Base-by-base conservation (phyloP, 805 yeast species). In the Yamadazyma akitaensis region DNA sequence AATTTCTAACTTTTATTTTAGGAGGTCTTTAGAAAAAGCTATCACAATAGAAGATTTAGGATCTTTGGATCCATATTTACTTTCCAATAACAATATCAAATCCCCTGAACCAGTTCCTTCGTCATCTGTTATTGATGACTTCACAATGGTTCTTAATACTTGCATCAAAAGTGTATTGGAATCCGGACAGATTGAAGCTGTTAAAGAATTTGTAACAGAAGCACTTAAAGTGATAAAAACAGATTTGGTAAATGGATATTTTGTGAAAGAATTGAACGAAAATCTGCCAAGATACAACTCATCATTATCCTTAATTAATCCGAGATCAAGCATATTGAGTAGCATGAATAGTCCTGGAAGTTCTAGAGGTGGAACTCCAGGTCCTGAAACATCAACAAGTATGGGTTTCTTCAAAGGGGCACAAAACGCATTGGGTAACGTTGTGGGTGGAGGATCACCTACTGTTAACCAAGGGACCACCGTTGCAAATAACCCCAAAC, bases 51-150 rank as follows among this genome's bases (percentile, higher is more conserved):
- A 94, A 61, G 90, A 85, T 54, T 54, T 87, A 16, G 96, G 96
- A 0, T 42, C 61, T 2, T 50, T 70, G 37, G 80, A 80, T 37
- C 56, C 67, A 1, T 64, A 51, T 76, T 46, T 62, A 56, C 31
- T 25, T 7, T 32, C 46, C 4, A 40, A 39, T 12, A 33, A 45
- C 3, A 28, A 50, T 36, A 35, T 61, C 1, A 38, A 53, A 39
- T 59, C 70, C 30, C 80, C 83, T 2, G 82, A 79, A 35, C 82
- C 76, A 26, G 72, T 83, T 5, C 92, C 91, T 2, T 79, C 85
- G 4, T 81, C 95, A 0, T 88, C 97, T 0, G 82, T 88, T 18
- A 81, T 91, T 19, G 99, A 94, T 57, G 99, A 94, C 61, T 68
- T 88, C 30, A 77, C 88, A 24, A 72, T 89, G 55, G 80, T 90